Evolutionary conservation across 176 grass and related monocot genomes (phyloP).

Genomic region (Themeda triandra): DNA sequence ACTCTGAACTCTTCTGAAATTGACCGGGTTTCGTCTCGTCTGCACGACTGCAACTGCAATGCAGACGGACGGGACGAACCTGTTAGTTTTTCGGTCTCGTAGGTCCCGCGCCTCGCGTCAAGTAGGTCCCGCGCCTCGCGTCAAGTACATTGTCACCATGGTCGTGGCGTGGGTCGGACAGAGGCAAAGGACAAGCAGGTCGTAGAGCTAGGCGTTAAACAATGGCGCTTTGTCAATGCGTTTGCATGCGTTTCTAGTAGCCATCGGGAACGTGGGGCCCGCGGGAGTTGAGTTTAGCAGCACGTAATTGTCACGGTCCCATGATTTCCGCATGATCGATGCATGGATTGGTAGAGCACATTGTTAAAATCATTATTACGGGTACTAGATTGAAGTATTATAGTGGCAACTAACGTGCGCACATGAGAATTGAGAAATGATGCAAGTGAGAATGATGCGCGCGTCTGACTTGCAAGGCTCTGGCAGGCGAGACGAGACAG

Average conservation of each 20-base stretch:
- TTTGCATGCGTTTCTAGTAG: no score
- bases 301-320: conserved; percentile 22
- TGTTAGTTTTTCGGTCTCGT: neutral
- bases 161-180: neutral
- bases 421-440: neutral
- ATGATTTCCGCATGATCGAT: conserved; percentile 32
- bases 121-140: neutral
- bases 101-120: neutral
- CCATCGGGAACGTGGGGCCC: neutral
- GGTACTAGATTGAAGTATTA: neutral
- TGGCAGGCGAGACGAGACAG: neutral
- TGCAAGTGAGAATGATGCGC: neutral
- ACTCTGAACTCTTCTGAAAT: neutral
- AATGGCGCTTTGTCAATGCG: conserved; percentile 30
- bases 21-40: neutral
- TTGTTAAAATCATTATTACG: neutral
- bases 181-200: conserved; percentile 35
- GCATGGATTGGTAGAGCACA: neutral
- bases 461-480: conserved; percentile 19
- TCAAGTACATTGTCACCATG: neutral
- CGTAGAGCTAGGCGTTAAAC: conserved; percentile 16
- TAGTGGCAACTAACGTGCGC: neutral
- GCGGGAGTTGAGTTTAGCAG: conserved; percentile 8
- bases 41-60: conserved; percentile 11
- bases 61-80: neutral